A percentile compares a stretch with the other conserved stretches of the same genome.
Evolutionary conservation across 2,329 filamentous ascomycete species (phyloP).

Genomic region (Helicocarpus griseus): DNA sequence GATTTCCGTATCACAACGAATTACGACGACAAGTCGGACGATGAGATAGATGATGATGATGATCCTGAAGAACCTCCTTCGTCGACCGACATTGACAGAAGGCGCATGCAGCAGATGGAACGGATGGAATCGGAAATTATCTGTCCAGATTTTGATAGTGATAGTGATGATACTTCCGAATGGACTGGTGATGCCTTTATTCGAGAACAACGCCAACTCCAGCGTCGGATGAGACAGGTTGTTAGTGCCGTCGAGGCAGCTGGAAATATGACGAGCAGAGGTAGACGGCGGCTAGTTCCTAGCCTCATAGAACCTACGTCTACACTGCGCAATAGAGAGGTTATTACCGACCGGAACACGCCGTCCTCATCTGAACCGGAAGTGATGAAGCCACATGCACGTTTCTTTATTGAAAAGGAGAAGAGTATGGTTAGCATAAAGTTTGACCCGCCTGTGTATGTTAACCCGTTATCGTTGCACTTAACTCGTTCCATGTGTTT

Average conservation of each 20-base stretch:
- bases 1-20: conserved; percentile 28
- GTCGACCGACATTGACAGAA: conserved; percentile 18
- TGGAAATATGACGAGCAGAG: conserved; percentile 8
- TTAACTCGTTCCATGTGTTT: conserved; percentile 1
- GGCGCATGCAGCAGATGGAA: conserved; percentile 12
- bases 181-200: conserved; percentile 14
- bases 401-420: conserved; percentile 72
- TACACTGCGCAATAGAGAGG: background rate
- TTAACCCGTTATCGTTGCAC: conserved; percentile 10
- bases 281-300: conserved; percentile 18
- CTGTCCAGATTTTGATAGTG: conserved; percentile 2
- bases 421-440: conserved; percentile 79
- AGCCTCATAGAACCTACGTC: conserved; percentile 21
- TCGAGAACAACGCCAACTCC: conserved; percentile 20
- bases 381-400: conserved; percentile 62
- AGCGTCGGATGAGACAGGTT: conserved; percentile 18
- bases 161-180: conserved; percentile 20
- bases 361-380: conserved; percentile 21
- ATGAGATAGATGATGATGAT: conserved; percentile 27
- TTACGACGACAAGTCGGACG: conserved; percentile 28
- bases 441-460: conserved; percentile 47
- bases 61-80: conserved; percentile 17
- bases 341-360: background rate
- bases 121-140: conserved; percentile 5
- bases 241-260: conserved; percentile 10